Evolutionary conservation across 2,329 filamentous ascomycete genomes (phyloP), one percentile per base, ranked within the genome.

Genomic region (Trichophaea hybrida): DNA sequence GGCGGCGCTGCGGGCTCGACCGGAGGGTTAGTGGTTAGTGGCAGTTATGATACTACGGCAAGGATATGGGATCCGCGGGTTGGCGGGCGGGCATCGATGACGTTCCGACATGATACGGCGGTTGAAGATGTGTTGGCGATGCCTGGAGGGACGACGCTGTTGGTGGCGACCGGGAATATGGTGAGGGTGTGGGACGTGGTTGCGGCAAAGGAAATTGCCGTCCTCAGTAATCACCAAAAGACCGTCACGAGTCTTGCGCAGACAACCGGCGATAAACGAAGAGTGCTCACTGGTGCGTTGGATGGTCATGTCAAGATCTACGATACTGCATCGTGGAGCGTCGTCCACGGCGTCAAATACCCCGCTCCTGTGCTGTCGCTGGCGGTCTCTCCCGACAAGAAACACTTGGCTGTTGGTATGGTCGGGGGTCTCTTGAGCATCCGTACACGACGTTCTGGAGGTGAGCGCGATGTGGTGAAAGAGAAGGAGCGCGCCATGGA

Each of bases 221-320:
- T 94, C 70, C 84, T 98, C 64, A 84, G 84, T 67, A 97, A 94
- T 71, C 93, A 98, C 73, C 93, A 98, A 71, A 98, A 97, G 80
- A 95, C 93, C 0, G 90, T 98, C 61, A 97, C 93, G 0, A 84
- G 86, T 6, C 78, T 98, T 43, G 62, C 65, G 33, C 59, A 64
- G 7, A 66, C 67, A 4, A 34, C n/a, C 1, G 31, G 88, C 49
- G 81, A 86, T 66, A 87, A 86, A 51, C 82, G 82, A 55, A 82
- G 93, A 55, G 78, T 98, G 59, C 80, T 98, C 57, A 90, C 85
- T 65, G 93, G 89, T 72, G 89, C 85, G 17, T 78, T 98, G 50
- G 93, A 98, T 72, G 94, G 93, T 7, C 93, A 97, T 73, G 84
- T 97, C 74, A 98, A 98, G 74, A 82, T 98, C 43, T 97, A 94